Conservation (phyloP, 1,139 yeast species). For the Geotrichum macrosporum region DNA sequence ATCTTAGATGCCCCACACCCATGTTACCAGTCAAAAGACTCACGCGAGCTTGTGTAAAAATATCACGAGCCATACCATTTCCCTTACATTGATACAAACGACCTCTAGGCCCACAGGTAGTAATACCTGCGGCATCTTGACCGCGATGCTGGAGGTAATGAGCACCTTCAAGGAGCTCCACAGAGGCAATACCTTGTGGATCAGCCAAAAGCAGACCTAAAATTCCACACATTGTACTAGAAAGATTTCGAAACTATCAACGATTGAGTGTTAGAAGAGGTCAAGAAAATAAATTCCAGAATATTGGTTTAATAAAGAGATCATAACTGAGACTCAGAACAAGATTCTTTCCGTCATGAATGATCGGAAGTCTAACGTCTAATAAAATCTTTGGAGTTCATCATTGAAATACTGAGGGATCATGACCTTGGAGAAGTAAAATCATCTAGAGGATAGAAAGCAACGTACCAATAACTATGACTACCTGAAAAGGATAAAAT, state of each 20-base stretch:
- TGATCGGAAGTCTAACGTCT: slow-evolving; percentile 55
- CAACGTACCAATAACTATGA: too few species aligned
- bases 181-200: slow-evolving; percentile 67
- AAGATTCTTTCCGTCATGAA: slow-evolving; percentile 39
- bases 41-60: slow-evolving; percentile 81
- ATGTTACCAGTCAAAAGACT: slow-evolving; percentile 79
- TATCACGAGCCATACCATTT: slow-evolving; percentile 98
- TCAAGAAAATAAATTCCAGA: too few species aligned
- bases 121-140: slow-evolving; percentile 99
- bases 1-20: slow-evolving; percentile 93
- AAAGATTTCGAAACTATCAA: too few species aligned
- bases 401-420: not conserved
- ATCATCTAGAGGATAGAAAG: too few species aligned
- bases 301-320: too few species aligned
- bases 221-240: slow-evolving; percentile 85
- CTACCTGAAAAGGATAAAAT: too few species aligned
- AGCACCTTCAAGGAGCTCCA: slow-evolving; percentile 89
- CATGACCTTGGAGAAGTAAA: not conserved
- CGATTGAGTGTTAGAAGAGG: too few species aligned
- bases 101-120: slow-evolving; percentile 92
- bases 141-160: slow-evolving; percentile 96
- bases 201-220: slow-evolving; percentile 83
- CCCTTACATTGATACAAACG: slow-evolving; percentile 96
- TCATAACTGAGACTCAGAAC: slow-evolving; percentile 31
- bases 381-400: slow-evolving; percentile 23